Evolutionary conservation across 768 basidiomycete species (phyloP).

Genomic region (Gymnopilus junonius): DNA sequence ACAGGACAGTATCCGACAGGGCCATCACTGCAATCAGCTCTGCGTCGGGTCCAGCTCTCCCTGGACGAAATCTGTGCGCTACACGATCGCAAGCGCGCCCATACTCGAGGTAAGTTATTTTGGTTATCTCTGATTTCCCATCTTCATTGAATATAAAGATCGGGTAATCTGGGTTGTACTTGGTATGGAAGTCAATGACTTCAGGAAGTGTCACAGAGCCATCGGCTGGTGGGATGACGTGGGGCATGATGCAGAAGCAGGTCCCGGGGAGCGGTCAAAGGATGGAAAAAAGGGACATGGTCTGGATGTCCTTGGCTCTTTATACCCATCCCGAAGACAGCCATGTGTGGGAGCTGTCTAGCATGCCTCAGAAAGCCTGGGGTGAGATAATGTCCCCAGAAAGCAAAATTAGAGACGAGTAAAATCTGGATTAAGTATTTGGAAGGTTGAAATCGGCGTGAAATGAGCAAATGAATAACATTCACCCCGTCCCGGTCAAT

Average conservation of each 20-base stretch:
- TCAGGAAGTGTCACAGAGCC: conserved; percentile 37
- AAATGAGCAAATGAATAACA: not conserved
- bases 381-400: not conserved
- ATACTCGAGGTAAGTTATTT: conserved; percentile 47
- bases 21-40: conserved; percentile 41
- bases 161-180: conserved; percentile 34
- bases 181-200: conserved; percentile 37
- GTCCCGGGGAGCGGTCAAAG: not conserved
- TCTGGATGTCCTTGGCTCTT: not conserved
- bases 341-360: not conserved
- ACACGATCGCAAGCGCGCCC: conserved; percentile 47
- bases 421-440: not conserved
- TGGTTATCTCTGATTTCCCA: conserved; percentile 19
- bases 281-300: not conserved
- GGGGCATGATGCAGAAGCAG: not conserved
- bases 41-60: conserved; percentile 32
- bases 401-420: conserved; percentile 2
- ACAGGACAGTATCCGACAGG: conserved; percentile 38
- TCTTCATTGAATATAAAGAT: conserved; percentile 35
- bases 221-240: conserved; percentile 31
- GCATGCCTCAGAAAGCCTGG: not conserved
- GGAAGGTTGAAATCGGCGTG: not conserved
- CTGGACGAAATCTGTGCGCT: conserved; percentile 42
- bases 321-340: not conserved
- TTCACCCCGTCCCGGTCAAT: not conserved